Base-by-base conservation (phyloP, 1,284 basidiomycete genomes). In the Moniliella sp. region DNA sequence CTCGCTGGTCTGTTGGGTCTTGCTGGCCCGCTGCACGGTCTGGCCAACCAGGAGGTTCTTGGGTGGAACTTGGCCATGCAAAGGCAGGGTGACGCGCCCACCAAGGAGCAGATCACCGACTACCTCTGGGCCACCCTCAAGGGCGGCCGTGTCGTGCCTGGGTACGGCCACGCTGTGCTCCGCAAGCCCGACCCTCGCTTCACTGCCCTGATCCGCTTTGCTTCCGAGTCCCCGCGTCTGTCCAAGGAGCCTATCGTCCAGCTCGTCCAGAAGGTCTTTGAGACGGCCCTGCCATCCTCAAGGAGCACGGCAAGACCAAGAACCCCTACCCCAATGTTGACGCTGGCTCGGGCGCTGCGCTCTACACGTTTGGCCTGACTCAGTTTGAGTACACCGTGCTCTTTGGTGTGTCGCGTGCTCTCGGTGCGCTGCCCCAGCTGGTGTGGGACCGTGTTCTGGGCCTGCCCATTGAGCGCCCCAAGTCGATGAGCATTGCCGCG, bases 311-410 rank as follows among this genome's bases (percentile, higher is more conserved):
- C 35, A 65, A 65, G 61, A 65, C 63, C 49, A 64, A 64, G 61
- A 63, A 62, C 48, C 60, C 50, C 33, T 57, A 63, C 66, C 51
- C 66, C 80, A 91, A 93, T 64, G 86, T 94, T 40, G 86, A 94
- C 63, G 83, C 88, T 37, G 83, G 84, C 67, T 93, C 86, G 19
- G 88, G 88, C 66, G 83, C 77, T 46, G 74, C 94, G 36, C 69
- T 94, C 35, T 81, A 81, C 40, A 69, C 88, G 66, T 88, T 83
- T 59, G 82, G 83, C 35, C 65, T 61, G 29, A 48, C 45, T 37
- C 50, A 57, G 42, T 60, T 59, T 53, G 73, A 84, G 60, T 84
- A 83, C 70, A 60, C 50, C 31, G 37, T 57, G 26, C 25, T 94
- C 43, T 94, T 94, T 64, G 86, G 86, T 70, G 82, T 93, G 30